A percentile compares a stretch with the other conserved stretches of the same genome.
Evolutionary conservation across 176 grass and related monocot genomes (phyloP).

Genomic region (Poa pratensis): DNA sequence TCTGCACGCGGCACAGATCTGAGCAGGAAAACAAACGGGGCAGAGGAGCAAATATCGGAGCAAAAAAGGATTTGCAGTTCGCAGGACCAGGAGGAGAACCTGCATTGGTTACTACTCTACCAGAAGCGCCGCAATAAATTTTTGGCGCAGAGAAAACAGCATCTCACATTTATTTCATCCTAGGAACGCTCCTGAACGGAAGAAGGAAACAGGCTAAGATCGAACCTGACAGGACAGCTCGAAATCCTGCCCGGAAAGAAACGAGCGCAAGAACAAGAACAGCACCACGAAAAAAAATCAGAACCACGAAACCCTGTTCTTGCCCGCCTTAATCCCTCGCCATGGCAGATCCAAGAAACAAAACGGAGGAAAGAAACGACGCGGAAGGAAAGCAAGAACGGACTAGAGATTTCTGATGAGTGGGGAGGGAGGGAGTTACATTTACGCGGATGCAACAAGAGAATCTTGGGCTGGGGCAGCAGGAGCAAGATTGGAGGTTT

Average conservation of each 20-base stretch:
- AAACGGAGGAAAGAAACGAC: neutral
- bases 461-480: conserved; percentile 37
- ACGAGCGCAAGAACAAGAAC: conserved; percentile 8
- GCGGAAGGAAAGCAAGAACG: too few relatives aligned
- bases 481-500: conserved; percentile 35
- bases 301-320: neutral
- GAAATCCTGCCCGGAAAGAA: neutral
- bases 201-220: conserved; percentile 7
- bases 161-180: conserved; percentile 51
- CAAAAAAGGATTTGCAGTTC: conserved; percentile 40
- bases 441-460: conserved; percentile 42
- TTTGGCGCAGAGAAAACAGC: conserved; percentile 36
- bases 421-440: conserved; percentile 21
- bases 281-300: neutral
- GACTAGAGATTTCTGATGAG: neutral
- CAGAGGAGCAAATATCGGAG: conserved; percentile 42
- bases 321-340: neutral
- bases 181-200: neutral
- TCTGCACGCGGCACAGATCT: conserved; percentile 47
- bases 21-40: conserved; percentile 35
- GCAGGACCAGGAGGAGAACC: conserved; percentile 44
- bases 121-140: conserved; percentile 48
- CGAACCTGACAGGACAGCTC: conserved; percentile 40
- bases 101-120: conserved; percentile 51
- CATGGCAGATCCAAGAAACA: conserved; percentile 40